Conservation (phyloP, 768 basidiomycete genomes). For the Phanerodontia chrysosporium region DNA sequence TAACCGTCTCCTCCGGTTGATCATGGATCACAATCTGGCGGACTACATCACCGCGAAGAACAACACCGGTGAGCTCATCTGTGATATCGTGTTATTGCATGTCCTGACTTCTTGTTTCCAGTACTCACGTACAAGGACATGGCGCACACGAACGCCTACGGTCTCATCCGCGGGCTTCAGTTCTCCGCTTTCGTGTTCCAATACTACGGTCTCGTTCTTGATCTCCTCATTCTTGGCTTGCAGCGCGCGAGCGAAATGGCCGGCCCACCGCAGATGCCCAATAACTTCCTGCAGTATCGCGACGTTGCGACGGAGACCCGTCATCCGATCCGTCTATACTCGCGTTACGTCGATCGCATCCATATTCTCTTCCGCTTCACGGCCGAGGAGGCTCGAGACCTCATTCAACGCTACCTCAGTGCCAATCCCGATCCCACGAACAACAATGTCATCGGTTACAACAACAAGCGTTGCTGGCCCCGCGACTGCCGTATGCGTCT, state of each 20-base stretch:
- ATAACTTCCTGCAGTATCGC: conserved; percentile 96
- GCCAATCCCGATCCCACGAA: conserved; percentile 98
- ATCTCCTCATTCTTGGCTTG: conserved; percentile 93
- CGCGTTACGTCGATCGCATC: conserved; percentile 91
- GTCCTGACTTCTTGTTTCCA: conserved; percentile 13
- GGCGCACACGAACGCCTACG: conserved; percentile 97
- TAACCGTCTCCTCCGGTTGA: conserved; percentile 91
- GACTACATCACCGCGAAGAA: conserved; percentile 99
- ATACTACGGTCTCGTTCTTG: conserved; percentile 93
- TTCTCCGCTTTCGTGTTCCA: conserved; percentile 99
- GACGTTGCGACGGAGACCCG: conserved; percentile 93
- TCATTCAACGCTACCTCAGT: conserved; percentile 95
- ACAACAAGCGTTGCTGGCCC: conserved; percentile 99
- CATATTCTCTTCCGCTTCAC: conserved; percentile 98
- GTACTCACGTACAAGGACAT: conserved; percentile 95
- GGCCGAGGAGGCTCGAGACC: conserved; percentile 93
- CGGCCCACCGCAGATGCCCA: conserved; percentile 94
- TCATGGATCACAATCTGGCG: conserved; percentile 97
- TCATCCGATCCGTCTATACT: conserved; percentile 97
- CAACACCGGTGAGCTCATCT: conserved; percentile 60
- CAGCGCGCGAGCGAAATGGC: conserved; percentile 99
- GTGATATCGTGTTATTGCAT: not conserved
- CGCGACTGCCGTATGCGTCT: conserved; percentile 98
- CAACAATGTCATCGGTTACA: conserved; percentile 98
- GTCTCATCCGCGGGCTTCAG: conserved; percentile 94